These are phyloP conservation scores for Cercospora janseana DNA, from an alignment of 2,329 filamentous ascomycete species.

Conservation along the genomic window DNA sequence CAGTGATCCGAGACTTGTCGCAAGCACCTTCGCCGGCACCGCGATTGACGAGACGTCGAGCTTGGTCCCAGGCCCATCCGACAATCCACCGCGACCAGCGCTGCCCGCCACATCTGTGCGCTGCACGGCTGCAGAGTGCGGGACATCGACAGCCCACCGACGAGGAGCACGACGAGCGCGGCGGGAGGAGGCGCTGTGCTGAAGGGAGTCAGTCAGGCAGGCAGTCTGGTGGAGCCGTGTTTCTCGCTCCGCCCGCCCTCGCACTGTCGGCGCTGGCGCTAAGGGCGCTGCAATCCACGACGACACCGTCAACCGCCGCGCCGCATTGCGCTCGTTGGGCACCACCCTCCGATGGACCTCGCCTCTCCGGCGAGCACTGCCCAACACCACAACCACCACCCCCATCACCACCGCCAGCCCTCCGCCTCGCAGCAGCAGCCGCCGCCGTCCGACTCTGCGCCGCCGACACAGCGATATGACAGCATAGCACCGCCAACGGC, in stretches of 20 bases:
- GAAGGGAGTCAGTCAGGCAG: too few relatives aligned
- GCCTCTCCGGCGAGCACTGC: conserved; percentile 9
- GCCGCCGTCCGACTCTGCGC: too few relatives aligned
- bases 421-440: too few relatives aligned
- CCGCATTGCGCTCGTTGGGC: conserved; percentile 1
- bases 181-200: background rate
- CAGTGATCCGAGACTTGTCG: background rate
- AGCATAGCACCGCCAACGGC: conserved; percentile 8
- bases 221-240: too few relatives aligned
- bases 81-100: conserved; percentile 5
- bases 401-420: background rate
- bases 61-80: conserved; percentile 3
- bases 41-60: conserved; percentile 1
- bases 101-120: background rate
- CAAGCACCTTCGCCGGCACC: background rate
- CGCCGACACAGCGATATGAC: conserved; percentile 9
- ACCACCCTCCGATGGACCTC: conserved; percentile 6
- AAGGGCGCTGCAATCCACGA: background rate
- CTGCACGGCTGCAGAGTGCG: conserved; percentile 2
- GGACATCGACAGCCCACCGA: background rate
- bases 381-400: background rate
- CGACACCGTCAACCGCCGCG: conserved; percentile 7
- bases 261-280: conserved; percentile 2
- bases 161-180: background rate
- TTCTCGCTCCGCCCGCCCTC: too few relatives aligned